Base-by-base conservation (phyloP, 345 rosid genomes). In the Rhizophora mangle region DNA sequence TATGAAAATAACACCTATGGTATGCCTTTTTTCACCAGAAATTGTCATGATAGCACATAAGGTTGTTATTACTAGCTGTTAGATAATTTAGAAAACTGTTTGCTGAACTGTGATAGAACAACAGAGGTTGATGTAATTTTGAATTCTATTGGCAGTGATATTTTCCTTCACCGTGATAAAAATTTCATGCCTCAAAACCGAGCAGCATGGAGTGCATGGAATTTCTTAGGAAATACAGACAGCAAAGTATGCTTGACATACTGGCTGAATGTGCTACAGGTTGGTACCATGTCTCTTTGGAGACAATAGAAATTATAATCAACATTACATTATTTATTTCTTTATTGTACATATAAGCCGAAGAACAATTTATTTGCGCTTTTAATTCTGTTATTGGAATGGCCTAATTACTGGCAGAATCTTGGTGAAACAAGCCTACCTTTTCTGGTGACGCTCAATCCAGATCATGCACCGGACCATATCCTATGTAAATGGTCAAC, bases 221-320 rank as follows among this genome's bases (percentile, higher is more conserved):
- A 94, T 70, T 94, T 94, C 83, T 85, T 91, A n/a, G 99, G 88
- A 55, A 88, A 83, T 70, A 77, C 81, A 1, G 83, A 85, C 32
- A 80, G 74, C 46, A 87, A 85, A 84, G 88, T 87, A 1, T 91
- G 93, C 69, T 71, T 91, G 70, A 94, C 99, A 37, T 94, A 91
- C 81, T 94, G 99, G 99, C 95, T 94, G 67, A 85, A 94, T 77
- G 82, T 86, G 68, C 96, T 94, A 71, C 97, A 94, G 98, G 98
- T 91, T 66, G 55, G 80, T 31, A n/a, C 21, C 49, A 29, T 68
- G 10, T 60, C 31, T 15, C 46, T 63, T 65, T 67, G 6, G 6
- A 2, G 55, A 27, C 36, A 63, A 27, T 34, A 52, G 36, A 43
- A 39, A 13, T 43, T 43, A 43, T 13, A 37, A 37, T 36, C 27